Evolutionary conservation across 768 basidiomycete genomes (phyloP).

Genomic region (Tricholoma sp.): DNA sequence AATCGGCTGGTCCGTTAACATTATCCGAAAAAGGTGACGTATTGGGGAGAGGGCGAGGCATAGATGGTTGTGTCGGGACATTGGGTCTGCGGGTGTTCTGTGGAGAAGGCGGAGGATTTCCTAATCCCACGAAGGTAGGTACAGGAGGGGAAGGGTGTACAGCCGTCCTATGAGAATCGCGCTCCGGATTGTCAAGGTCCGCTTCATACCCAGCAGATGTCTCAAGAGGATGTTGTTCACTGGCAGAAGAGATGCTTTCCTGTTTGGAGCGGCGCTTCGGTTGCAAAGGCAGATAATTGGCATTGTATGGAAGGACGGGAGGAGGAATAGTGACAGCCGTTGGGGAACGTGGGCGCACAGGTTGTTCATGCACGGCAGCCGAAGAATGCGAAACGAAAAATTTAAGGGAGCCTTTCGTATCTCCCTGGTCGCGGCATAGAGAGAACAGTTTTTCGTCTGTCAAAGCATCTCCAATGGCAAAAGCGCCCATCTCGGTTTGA

Average conservation of each 20-base stretch:
- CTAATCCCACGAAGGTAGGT: conserved; percentile 12
- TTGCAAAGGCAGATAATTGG: conserved; percentile 40
- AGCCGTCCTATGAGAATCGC: conserved; percentile 37
- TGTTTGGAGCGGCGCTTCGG: conserved; percentile 52
- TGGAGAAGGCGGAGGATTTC: conserved; percentile 31
- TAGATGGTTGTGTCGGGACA: conserved; percentile 25
- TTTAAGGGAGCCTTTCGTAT: conserved; percentile 77
- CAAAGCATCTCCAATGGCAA: conserved; percentile 69
- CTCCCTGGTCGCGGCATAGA: conserved; percentile 68
- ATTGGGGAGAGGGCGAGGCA: conserved; percentile 31
- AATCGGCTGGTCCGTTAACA: background rate
- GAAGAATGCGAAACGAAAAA: conserved; percentile 72
- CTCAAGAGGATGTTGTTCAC: conserved; percentile 51
- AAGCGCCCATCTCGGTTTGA: conserved; percentile 81
- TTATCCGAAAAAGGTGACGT: conserved; percentile 28
- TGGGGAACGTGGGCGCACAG: conserved; percentile 28
- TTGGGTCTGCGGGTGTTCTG: conserved; percentile 33
- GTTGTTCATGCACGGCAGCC: conserved; percentile 53
- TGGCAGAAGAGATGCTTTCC: conserved; percentile 68
- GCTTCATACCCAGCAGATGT: conserved; percentile 64
- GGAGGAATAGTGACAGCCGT: conserved; percentile 26
- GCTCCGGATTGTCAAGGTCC: conserved; percentile 58
- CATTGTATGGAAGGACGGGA: conserved; percentile 31
- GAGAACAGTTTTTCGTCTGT: conserved; percentile 65
- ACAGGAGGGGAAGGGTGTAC: conserved; percentile 34